Conservation (phyloP, 1,139 yeast species). For the Kodamaea anthophila region DNA sequence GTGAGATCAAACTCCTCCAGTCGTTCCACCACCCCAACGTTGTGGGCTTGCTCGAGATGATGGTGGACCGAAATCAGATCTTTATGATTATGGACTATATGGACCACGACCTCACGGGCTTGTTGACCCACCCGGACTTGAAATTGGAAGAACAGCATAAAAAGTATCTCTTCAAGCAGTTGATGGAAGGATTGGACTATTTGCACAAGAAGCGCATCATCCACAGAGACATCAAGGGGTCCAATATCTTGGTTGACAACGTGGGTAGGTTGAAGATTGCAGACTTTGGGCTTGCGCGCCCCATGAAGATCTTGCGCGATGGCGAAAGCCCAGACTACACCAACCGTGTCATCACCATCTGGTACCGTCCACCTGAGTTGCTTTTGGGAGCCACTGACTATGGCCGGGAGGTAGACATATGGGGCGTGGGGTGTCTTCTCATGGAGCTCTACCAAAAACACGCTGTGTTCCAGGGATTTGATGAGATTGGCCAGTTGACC, state of each 20-base stretch:
- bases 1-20: conserved; percentile 85
- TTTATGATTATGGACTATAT: conserved; percentile 91
- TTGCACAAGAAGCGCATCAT: conserved; percentile 74
- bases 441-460: conserved; percentile 70
- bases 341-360: conserved; percentile 87
- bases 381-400: conserved; percentile 85
- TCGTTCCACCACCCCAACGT: conserved; percentile 80
- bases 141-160: conserved; percentile 58
- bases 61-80: conserved; percentile 75
- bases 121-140: conserved; percentile 72
- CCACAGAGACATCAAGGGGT: conserved; percentile 93
- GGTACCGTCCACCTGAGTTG: conserved; percentile 97
- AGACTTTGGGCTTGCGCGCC: conserved; percentile 90
- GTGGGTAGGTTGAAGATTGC: conserved; percentile 78
- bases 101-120: conserved; percentile 89
- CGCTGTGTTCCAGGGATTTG: conserved; percentile 83
- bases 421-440: conserved; percentile 95
- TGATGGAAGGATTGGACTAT: conserved; percentile 75
- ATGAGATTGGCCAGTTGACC: conserved; percentile 78
- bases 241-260: conserved; percentile 73
- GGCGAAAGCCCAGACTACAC: conserved; percentile 72
- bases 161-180: conserved; percentile 70
- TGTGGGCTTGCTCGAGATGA: conserved; percentile 79
- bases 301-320: conserved; percentile 51
- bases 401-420: conserved; percentile 86